A percentile compares a stretch with the other conserved stretches of the same genome.
These are phyloP conservation scores for Millerago galiae DNA, from an alignment of 805 yeast species.

Conservation along the genomic window DNA sequence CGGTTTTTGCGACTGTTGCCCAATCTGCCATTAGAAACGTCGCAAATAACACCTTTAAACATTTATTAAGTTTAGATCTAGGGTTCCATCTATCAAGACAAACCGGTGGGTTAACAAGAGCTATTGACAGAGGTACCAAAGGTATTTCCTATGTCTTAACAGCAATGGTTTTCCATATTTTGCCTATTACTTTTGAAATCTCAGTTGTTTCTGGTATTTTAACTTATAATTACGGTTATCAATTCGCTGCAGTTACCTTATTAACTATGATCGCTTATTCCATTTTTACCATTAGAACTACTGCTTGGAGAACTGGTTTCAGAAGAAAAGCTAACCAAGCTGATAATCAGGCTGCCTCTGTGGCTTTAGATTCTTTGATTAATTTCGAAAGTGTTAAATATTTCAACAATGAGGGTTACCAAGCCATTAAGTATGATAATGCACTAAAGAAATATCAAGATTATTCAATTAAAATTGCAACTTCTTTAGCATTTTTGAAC, in stretches of 20 bases:
- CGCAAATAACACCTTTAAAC: constrained; percentile 81
- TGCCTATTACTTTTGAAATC: constrained; percentile 90
- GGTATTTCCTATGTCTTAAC: constrained; percentile 90
- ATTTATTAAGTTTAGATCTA: constrained; percentile 75
- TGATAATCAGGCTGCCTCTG: constrained; percentile 92
- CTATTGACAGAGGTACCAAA: constrained; percentile 95
- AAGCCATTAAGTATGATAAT: constrained; percentile 70
- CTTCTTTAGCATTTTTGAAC: constrained; percentile 71
- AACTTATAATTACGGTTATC: constrained; percentile 84
- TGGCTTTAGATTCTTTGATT: constrained; percentile 88
- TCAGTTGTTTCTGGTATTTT: constrained; percentile 88
- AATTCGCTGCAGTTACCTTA: constrained; percentile 85
- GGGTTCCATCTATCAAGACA: constrained; percentile 87
- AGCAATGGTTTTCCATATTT: constrained; percentile 96
- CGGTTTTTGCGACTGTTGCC: constrained; percentile 91
- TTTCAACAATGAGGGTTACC: constrained; percentile 83
- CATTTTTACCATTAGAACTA: constrained; percentile 80
- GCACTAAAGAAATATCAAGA: constrained; percentile 70
- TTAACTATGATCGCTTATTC: constrained; percentile 87
- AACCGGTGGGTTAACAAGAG: constrained; percentile 94
- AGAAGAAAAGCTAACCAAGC: constrained; percentile 87
- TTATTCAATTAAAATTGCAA: constrained; percentile 69
- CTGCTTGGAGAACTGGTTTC: constrained; percentile 94
- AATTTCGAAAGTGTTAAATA: constrained; percentile 93
- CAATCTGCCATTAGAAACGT: constrained; percentile 90